Conservation (phyloP, 345 rosid genomes). For the Pelargonium nanum region DNA sequence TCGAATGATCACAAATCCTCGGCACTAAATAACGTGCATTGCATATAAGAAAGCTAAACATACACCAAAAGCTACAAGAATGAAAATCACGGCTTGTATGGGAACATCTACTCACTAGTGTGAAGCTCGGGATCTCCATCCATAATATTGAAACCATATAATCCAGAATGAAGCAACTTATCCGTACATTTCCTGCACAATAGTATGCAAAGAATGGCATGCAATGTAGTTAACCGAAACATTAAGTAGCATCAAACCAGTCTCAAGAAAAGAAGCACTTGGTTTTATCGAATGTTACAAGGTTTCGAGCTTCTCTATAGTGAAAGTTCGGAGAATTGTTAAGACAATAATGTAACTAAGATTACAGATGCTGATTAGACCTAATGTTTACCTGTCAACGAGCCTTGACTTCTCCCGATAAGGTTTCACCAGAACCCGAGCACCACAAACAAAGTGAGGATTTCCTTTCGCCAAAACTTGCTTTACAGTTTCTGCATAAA, state of each 20-base stretch:
- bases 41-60: background rate
- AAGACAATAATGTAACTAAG: background rate
- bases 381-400: constrained; percentile 35
- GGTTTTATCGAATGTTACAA: too few species aligned
- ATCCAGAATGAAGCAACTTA: constrained; percentile 39
- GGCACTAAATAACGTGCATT: constrained; percentile 25
- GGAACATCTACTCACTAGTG: constrained; percentile 29
- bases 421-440: constrained; percentile 96
- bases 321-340: background rate
- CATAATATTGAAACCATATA: constrained; percentile 28
- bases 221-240: background rate
- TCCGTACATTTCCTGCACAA: constrained; percentile 42
- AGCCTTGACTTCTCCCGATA: constrained; percentile 80
- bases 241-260: too few species aligned
- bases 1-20: constrained; percentile 34
- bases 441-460: constrained; percentile 87
- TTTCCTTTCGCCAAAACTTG: constrained; percentile 69
- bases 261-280: too few species aligned
- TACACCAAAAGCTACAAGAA: background rate
- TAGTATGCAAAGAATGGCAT: background rate
- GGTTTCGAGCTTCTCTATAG: too few species aligned
- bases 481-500: constrained; percentile 55
- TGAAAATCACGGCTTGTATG: background rate
- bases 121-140: constrained; percentile 60
- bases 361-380: background rate